Evolutionary conservation across 2,329 filamentous ascomycete species (phyloP).

Genomic region (Fusarium acutatum): DNA sequence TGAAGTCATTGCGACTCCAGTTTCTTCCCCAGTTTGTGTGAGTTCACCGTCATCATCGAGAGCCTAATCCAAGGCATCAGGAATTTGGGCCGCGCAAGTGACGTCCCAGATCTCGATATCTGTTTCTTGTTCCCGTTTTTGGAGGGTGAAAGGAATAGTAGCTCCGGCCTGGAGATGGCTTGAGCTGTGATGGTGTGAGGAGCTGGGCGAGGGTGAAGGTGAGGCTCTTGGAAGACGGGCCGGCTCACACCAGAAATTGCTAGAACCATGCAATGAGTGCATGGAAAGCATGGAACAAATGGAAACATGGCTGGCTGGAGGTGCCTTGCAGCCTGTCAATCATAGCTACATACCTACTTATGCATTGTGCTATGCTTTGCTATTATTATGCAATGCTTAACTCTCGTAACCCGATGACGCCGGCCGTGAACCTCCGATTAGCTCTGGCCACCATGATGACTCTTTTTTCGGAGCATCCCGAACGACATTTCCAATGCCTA

Average conservation of each 20-base stretch:
- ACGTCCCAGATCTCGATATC: slow-evolving; percentile 36
- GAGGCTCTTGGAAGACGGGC: slow-evolving; percentile 35
- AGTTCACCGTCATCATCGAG: slow-evolving; percentile 9
- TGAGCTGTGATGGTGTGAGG: slow-evolving; percentile 20
- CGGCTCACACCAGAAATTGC: slow-evolving; percentile 34
- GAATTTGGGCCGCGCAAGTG: slow-evolving; percentile 8
- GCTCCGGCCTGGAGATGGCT: slow-evolving; percentile 15
- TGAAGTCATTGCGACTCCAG: slow-evolving; percentile 38
- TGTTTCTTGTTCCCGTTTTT: slow-evolving; percentile 15
- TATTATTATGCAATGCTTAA: slow-evolving; percentile 1
- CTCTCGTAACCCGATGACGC: slow-evolving; percentile 5
- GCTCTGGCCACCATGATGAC: slow-evolving; percentile 5
- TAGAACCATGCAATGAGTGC: slow-evolving; percentile 29
- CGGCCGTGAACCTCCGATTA: slow-evolving; percentile 1
- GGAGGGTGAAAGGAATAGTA: slow-evolving; percentile 22
- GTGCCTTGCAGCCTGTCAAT: slow-evolving; percentile 31
- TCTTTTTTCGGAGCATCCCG: not conserved
- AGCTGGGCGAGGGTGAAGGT: slow-evolving; percentile 11
- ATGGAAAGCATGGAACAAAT: slow-evolving; percentile 14
- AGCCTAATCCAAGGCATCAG: slow-evolving; percentile 14
- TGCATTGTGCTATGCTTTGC: not conserved
- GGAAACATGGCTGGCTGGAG: not conserved
- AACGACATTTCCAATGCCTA: not conserved
- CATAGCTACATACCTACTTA: not conserved
- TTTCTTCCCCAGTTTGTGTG: slow-evolving; percentile 28